phyloP scores from a whole-genome alignment of 2,329 filamentous ascomycete species.

The Emmonsia crescens region DNA sequence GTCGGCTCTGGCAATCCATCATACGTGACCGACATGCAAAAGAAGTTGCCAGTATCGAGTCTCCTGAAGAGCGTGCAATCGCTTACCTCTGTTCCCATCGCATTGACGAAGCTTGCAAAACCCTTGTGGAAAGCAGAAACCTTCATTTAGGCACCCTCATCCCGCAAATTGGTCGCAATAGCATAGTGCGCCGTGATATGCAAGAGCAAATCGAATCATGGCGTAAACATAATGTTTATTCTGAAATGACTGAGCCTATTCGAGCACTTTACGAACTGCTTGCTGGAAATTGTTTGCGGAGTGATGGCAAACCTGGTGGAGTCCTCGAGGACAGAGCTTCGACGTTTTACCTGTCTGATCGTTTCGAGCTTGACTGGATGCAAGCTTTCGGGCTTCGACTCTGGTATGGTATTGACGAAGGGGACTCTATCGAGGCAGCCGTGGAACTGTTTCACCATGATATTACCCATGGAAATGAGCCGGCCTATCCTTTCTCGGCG shows the following conservation, averaged over 20 bases:
- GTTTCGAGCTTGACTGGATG: constrained; percentile 83
- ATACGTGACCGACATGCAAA: constrained; percentile 54
- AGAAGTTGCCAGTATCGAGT: constrained; percentile 53
- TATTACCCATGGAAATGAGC: constrained; percentile 57
- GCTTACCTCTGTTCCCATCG: constrained; percentile 68
- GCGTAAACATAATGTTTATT: constrained; percentile 70
- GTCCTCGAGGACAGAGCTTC: constrained; percentile 69
- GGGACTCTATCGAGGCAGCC: constrained; percentile 60
- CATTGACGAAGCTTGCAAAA: constrained; percentile 69
- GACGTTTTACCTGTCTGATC: constrained; percentile 70
- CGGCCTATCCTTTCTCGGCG: constrained; percentile 59
- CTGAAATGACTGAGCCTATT: constrained; percentile 75
- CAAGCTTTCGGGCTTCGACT: constrained; percentile 84
- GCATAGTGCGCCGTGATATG: constrained; percentile 61
- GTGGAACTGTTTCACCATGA: constrained; percentile 65
- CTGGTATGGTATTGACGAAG: constrained; percentile 67
- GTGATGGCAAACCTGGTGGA: constrained; percentile 60
- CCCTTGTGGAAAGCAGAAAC: constrained; percentile 64
- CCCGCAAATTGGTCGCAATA: constrained; percentile 66
- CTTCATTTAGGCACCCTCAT: constrained; percentile 77
- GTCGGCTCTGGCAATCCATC: constrained; percentile 30
- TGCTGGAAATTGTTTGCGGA: constrained; percentile 74
- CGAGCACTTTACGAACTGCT: constrained; percentile 83
- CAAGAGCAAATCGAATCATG: constrained; percentile 71
- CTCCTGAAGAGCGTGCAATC: constrained; percentile 72